Percentiles rank a stretch among this genome's conserved stretches.
phyloP scores from a whole-genome alignment of 2,329 filamentous ascomycete genomes.

The Verticillium tricorpus region DNA sequence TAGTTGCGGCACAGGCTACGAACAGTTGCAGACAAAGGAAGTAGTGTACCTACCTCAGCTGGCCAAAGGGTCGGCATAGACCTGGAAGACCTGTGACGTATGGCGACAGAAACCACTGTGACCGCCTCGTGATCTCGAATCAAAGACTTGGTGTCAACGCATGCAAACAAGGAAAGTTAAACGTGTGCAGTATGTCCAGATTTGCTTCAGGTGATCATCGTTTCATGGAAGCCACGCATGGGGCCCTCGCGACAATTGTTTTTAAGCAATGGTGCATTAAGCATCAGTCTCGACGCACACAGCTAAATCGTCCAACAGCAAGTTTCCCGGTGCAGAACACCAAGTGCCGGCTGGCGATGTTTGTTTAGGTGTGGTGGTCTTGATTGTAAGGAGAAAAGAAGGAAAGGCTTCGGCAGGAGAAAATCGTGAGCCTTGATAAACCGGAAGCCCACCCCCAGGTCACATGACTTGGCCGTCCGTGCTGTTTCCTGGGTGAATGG shows the following conservation, averaged over 20 bases:
- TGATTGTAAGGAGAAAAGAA: conserved; percentile 26
- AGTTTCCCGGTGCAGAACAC: conserved; percentile 14
- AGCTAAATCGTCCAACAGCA: conserved; percentile 42
- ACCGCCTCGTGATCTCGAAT: neutral
- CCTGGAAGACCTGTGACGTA: neutral
- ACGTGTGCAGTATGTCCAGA: conserved; percentile 41
- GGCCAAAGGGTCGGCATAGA: neutral
- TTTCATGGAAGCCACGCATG: conserved; percentile 60
- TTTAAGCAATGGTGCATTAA: conserved; percentile 53
- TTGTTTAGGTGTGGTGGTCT: conserved; percentile 38
- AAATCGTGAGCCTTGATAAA: conserved; percentile 2
- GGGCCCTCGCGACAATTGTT: conserved; percentile 67
- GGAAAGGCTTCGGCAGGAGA: conserved; percentile 14
- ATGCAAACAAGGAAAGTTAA: neutral
- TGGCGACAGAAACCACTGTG: neutral
- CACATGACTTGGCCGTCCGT: conserved; percentile 1
- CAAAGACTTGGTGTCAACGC: neutral
- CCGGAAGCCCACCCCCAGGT: neutral
- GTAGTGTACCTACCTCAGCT: neutral
- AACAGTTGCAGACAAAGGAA: too few species aligned
- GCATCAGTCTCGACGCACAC: conserved; percentile 53
- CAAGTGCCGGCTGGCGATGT: conserved; percentile 29
- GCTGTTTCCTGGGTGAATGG: conserved; percentile 5
- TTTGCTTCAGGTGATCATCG: conserved; percentile 65
- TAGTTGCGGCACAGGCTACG: neutral